Evolutionary conservation across 1,284 basidiomycete species (phyloP).

Genomic region (Nidula niveotomentosa): DNA sequence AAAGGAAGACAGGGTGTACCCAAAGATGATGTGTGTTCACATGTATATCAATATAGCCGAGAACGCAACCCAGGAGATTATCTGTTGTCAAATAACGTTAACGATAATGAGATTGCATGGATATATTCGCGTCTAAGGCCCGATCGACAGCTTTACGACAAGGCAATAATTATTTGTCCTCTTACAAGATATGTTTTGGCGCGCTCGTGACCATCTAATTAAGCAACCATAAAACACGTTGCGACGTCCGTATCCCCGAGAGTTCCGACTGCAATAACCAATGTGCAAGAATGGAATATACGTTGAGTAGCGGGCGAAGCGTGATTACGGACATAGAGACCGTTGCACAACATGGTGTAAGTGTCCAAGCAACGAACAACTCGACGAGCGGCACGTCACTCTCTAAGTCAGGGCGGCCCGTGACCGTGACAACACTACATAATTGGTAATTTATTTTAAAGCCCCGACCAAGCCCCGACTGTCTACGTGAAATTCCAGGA

Average conservation of each 20-base stretch:
- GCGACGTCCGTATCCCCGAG: conserved; percentile 19
- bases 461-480: too few relatives aligned
- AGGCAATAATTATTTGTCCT: conserved; percentile 15
- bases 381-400: neutral
- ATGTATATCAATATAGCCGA: conserved; percentile 8
- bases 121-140: conserved; percentile 17
- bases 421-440: neutral
- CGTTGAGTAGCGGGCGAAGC: neutral
- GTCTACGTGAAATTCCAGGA: too few relatives aligned
- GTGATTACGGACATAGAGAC: conserved; percentile 4
- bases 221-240: conserved; percentile 5
- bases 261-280: conserved; percentile 12
- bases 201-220: too few relatives aligned
- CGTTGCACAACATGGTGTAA: conserved; percentile 5
- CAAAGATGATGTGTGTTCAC: neutral
- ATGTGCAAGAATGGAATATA: neutral
- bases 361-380: conserved; percentile 17
- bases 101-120: conserved; percentile 21
- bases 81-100: conserved; percentile 30
- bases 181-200: conserved; percentile 7
- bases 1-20: conserved; percentile 14
- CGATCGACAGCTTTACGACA: conserved; percentile 13
- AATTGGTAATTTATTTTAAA: neutral
- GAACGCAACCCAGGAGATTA: conserved; percentile 17
- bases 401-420: neutral